A percentile compares a stretch with the other conserved stretches of the same genome.
These are phyloP conservation scores for Nicotiana attenuata DNA, from an alignment of 257 asterid species.

Conservation along the genomic window DNA sequence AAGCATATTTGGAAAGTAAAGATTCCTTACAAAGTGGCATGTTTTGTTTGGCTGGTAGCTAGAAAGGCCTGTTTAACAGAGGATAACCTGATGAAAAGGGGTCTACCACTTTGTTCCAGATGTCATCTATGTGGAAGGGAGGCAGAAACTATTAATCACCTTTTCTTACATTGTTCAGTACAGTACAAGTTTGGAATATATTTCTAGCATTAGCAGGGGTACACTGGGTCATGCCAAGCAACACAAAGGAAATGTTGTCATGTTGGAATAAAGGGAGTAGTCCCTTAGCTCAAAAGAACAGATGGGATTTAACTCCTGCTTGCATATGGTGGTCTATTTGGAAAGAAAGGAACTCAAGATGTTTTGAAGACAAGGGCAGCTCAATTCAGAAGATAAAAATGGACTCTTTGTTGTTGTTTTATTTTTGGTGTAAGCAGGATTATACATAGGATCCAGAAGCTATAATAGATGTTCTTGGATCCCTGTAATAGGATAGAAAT, in stretches of 20 bases:
- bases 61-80: too few species aligned
- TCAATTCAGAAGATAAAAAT: background rate
- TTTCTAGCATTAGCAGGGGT: background rate
- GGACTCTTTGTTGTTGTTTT: background rate
- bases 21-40: too few species aligned
- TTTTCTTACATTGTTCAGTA: too few species aligned
- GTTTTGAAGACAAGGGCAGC: background rate
- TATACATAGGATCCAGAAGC: background rate
- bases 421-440: background rate
- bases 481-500: background rate
- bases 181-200: background rate
- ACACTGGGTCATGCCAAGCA: background rate
- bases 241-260: background rate
- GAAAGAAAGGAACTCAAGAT: too few species aligned
- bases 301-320: background rate
- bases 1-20: too few species aligned
- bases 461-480: constrained; percentile 5
- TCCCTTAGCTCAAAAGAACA: background rate
- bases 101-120: too few species aligned
- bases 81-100: too few species aligned
- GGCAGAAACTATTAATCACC: too few species aligned
- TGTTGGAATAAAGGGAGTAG: background rate
- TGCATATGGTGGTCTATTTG: background rate
- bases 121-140: too few species aligned
- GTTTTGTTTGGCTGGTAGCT: too few species aligned